Conservation (phyloP, 2,329 filamentous ascomycete species). For the Cytospora schulzeri region DNA sequence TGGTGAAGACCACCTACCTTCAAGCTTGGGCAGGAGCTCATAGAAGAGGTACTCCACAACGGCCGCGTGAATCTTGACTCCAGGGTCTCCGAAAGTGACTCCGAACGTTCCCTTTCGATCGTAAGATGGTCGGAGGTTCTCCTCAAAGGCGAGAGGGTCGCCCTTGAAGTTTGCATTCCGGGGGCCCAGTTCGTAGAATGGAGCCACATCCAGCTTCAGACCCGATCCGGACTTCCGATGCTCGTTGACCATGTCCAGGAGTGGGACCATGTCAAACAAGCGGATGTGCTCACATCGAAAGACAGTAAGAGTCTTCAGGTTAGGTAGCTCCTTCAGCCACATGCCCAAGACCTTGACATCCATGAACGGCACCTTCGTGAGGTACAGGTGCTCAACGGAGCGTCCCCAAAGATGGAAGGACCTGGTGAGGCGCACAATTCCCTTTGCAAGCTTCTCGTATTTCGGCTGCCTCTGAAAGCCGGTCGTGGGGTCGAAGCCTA, state of each 20-base stretch:
- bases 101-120: constrained; percentile 22
- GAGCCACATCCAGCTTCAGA: constrained; percentile 15
- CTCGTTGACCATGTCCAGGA: constrained; percentile 9
- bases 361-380: constrained; percentile 18
- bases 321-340: constrained; percentile 16
- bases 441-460: neutral
- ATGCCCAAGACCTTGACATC: constrained; percentile 6
- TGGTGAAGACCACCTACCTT: constrained; percentile 4
- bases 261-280: constrained; percentile 6
- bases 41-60: constrained; percentile 14
- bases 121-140: neutral
- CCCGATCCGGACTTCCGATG: neutral
- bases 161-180: neutral
- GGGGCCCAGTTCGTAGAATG: constrained; percentile 13
- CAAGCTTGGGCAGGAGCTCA: constrained; percentile 15
- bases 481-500: neutral
- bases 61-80: constrained; percentile 18
- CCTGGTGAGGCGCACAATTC: constrained; percentile 5
- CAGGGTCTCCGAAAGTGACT: constrained; percentile 16
- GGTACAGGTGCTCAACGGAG: neutral
- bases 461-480: neutral
- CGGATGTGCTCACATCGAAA: constrained; percentile 20
- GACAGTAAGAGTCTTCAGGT: constrained; percentile 18
- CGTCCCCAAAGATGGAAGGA: constrained; percentile 5
- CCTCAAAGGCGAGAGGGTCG: neutral